Conservation (phyloP, 2,329 filamentous ascomycete genomes). For the Emmonsiellopsis sp. region DNA sequence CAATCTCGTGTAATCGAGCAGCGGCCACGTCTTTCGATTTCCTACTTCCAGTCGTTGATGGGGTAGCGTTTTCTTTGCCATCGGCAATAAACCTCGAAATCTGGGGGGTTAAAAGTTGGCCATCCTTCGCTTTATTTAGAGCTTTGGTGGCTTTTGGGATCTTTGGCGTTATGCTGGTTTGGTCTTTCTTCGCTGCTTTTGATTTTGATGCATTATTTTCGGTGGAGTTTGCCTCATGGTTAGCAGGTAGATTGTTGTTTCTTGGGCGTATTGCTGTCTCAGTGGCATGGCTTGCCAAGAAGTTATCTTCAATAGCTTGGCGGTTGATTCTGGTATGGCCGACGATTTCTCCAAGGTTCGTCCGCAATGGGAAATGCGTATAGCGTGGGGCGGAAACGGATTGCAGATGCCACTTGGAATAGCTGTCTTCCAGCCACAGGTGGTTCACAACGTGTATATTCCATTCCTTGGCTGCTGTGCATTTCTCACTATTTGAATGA, state of each 20-base stretch:
- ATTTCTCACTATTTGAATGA: conserved; percentile 83
- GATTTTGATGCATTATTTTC: not conserved
- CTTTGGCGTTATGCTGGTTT: conserved; percentile 16
- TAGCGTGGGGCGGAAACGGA: conserved; percentile 66
- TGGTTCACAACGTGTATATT: conserved; percentile 84
- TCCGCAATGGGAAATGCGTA: conserved; percentile 75
- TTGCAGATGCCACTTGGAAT: conserved; percentile 74
- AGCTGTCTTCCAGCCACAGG: conserved; percentile 95
- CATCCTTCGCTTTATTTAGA: conserved; percentile 19
- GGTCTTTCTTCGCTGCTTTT: conserved; percentile 4
- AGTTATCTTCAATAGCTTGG: conserved; percentile 60
- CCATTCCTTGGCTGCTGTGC: conserved; percentile 85
- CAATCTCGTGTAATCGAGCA: conserved; percentile 65
- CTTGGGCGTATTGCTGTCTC: conserved; percentile 25
- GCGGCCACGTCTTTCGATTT: conserved; percentile 81
- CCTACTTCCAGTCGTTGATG: conserved; percentile 64
- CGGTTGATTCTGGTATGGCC: conserved; percentile 80
- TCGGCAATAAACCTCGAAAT: conserved; percentile 41
- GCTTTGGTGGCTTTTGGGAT: conserved; percentile 15
- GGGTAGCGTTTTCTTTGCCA: conserved; percentile 78
- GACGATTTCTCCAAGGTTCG: conserved; percentile 86
- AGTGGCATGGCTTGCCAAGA: conserved; percentile 29
- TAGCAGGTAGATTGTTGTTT: conserved; percentile 20
- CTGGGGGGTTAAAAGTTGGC: conserved; percentile 43
- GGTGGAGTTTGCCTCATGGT: not conserved